Base-by-base conservation (phyloP, 805 yeast species). In the Priceomyces castillae region DNA sequence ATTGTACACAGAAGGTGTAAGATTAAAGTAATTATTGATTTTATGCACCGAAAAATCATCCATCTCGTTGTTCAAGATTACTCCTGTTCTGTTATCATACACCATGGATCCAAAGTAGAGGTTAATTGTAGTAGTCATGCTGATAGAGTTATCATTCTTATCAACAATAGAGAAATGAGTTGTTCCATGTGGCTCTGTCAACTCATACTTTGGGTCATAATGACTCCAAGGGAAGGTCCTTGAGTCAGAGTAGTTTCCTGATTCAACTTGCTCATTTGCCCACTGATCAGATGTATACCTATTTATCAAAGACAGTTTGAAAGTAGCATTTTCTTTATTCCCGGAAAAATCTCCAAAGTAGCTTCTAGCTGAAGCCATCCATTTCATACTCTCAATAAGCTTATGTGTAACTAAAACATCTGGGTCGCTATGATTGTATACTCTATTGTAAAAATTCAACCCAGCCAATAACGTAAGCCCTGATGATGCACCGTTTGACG, bases 361-460 rank as follows among this genome's bases (percentile, higher is more conserved):
- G n/a, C 90, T 80, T 49, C 97, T 74, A 0, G 84, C 92, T 10
- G 92, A 76, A 0, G 90, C 87, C 78, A 89, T 77, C 96, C 97
- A 92, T 63, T 92, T 92, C 95, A 92, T 88, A 2, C 86, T 68
- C 64, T 92, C 99, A 9, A 89, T 68, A 6, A 89, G 58, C 43
- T 86, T 72, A 55, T 87, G 97, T 2, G 81, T 69, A 11, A 77
- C 73, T 10, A 76, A 42, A 3, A 51, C 56, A 10, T 49, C 50
- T 2, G 31, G 11, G 1, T 41, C 43, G 6, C 56, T 57, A 1
- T 44, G 16, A n/a, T 50, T 42, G 14, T 61, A 57, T 2, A 64
- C 47, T 22, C 61, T 62, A 47, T 80, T 75, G 65, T 85, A 71
- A 23, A 89, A 77, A 37, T 80, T 78, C 37, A 92, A 66, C 0